Evolutionary conservation across 306 rosid genomes (phyloP).

Genomic region (Citrullus colocynthis): DNA sequence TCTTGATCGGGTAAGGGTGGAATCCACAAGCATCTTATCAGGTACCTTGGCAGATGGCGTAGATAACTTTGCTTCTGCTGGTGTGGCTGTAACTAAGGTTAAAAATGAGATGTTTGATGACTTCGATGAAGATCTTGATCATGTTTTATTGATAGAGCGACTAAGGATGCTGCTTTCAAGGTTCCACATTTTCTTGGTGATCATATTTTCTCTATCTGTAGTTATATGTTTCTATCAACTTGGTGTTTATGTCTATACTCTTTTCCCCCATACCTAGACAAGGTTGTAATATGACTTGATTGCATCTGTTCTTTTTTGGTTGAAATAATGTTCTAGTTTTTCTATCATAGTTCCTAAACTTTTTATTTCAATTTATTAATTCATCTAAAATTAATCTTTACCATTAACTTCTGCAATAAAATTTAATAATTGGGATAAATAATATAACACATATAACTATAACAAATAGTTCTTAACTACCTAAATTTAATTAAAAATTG

Average conservation of each 20-base stretch:
- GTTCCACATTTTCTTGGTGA: conserved; percentile 25
- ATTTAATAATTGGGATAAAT: neutral
- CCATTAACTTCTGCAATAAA: neutral
- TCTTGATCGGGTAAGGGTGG: conserved; percentile 26
- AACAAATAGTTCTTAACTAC: neutral
- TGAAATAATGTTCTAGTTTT: neutral
- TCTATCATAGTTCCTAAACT: neutral
- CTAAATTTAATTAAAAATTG: neutral
- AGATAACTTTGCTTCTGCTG: conserved; percentile 17
- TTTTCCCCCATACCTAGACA: neutral
- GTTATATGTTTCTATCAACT: neutral
- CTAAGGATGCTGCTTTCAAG: conserved; percentile 49
- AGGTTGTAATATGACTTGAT: neutral
- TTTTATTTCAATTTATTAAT: neutral
- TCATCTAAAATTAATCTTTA: neutral
- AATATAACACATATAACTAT: neutral
- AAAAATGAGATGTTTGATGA: conserved; percentile 31
- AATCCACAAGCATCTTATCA: conserved; percentile 15
- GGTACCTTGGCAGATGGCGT: conserved; percentile 22
- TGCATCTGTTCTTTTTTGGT: neutral
- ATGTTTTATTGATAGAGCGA: conserved; percentile 52
- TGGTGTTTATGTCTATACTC: neutral
- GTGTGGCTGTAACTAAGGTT: conserved; percentile 15
- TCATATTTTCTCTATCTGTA: conserved; percentile 5
- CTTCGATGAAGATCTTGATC: conserved; percentile 38